phyloP scores from a whole-genome alignment of 2,329 filamentous ascomycete genomes.

The Cladosporium phlei region DNA sequence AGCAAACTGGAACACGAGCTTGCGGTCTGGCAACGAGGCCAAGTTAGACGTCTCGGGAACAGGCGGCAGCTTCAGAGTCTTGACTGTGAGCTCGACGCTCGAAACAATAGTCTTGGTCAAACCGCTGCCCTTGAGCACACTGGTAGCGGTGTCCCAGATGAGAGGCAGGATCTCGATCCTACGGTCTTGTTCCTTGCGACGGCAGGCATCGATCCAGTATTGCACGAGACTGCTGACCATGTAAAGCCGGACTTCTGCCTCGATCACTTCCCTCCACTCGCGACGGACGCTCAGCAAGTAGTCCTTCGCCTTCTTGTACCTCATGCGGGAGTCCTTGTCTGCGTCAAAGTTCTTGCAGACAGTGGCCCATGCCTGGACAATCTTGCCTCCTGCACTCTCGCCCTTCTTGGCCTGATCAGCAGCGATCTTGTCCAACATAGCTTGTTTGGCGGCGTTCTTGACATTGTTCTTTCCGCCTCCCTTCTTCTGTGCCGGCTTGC shows the following conservation, averaged over 20 bases:
- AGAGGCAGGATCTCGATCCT: constrained; percentile 42
- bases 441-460: constrained; percentile 38
- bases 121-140: constrained; percentile 35
- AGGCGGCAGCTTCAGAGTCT: constrained; percentile 37
- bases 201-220: constrained; percentile 45
- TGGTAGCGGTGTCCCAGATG: constrained; percentile 42
- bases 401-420: constrained; percentile 40
- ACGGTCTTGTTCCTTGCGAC: constrained; percentile 30
- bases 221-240: constrained; percentile 46
- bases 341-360: constrained; percentile 46
- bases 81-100: constrained; percentile 35
- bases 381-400: constrained; percentile 36
- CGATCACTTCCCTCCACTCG: constrained; percentile 36
- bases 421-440: constrained; percentile 41
- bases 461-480: constrained; percentile 29
- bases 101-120: constrained; percentile 40
- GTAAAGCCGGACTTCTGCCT: constrained; percentile 46
- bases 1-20: constrained; percentile 43
- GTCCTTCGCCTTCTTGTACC: constrained; percentile 47
- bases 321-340: constrained; percentile 38
- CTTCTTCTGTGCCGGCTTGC: constrained; percentile 27
- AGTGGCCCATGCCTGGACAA: constrained; percentile 43
- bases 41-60: constrained; percentile 23
- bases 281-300: constrained; percentile 44
- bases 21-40: constrained; percentile 21